These are phyloP conservation scores for Microbotryum silenes-acaulis DNA, from an alignment of 1,284 basidiomycete species.

Conservation along the genomic window DNA sequence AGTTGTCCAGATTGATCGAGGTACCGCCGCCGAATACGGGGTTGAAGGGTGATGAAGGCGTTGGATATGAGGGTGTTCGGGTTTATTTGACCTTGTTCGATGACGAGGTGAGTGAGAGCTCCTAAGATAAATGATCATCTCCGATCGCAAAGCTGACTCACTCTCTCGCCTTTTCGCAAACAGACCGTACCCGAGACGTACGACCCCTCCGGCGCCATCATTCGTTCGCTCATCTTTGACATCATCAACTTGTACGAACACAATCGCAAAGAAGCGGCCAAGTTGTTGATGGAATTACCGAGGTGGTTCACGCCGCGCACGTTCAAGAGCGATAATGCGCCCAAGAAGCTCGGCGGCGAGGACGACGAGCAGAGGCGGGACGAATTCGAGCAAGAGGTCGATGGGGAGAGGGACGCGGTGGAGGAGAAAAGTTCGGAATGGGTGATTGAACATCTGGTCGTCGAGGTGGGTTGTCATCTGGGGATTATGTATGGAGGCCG, in stretches of 20 bases:
- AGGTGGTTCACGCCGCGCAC: slow-evolving; percentile 76
- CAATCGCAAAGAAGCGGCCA: slow-evolving; percentile 89
- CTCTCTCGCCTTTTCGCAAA: slow-evolving; percentile 17
- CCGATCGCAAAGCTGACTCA: slow-evolving; percentile 3
- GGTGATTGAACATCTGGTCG: slow-evolving; percentile 64
- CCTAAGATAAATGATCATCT: too few species aligned
- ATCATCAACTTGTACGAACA: slow-evolving; percentile 87
- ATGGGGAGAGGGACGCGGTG: not conserved
- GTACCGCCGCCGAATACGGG: slow-evolving; percentile 31
- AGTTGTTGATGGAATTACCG: slow-evolving; percentile 75
- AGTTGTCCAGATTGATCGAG: slow-evolving; percentile 49
- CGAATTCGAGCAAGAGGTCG: too few species aligned
- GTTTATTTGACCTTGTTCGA: slow-evolving; percentile 66
- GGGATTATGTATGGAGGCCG: too few species aligned
- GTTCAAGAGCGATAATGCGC: slow-evolving; percentile 48
- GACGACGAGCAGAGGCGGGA: slow-evolving; percentile 42
- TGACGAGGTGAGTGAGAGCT: slow-evolving; percentile 53
- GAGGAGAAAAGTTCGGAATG: slow-evolving; percentile 44
- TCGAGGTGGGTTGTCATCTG: slow-evolving; percentile 52
- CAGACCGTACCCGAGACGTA: slow-evolving; percentile 20
- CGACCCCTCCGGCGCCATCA: slow-evolving; percentile 19
- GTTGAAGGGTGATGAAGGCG: slow-evolving; percentile 52
- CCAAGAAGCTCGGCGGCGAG: slow-evolving; percentile 45
- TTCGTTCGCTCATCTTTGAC: slow-evolving; percentile 66
- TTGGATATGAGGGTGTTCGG: slow-evolving; percentile 53